Percentiles rank a stretch among this genome's conserved stretches.
These are phyloP conservation scores for Westerdykella aurantiaca DNA, from an alignment of 2,329 filamentous ascomycete genomes.

Conservation along the genomic window DNA sequence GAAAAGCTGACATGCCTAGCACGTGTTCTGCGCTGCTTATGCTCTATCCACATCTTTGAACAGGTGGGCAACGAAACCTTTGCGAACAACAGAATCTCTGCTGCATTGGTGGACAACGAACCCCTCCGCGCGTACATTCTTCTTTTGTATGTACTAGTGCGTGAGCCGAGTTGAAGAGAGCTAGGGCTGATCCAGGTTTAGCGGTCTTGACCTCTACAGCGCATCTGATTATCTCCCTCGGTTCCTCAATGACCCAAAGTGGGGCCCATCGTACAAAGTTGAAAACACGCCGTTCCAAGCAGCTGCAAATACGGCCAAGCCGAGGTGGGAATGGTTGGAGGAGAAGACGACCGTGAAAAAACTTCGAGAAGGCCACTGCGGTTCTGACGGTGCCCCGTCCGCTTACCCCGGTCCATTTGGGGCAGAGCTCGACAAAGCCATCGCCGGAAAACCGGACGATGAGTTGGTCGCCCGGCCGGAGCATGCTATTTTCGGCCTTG, in stretches of 20 bases:
- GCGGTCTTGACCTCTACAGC: conserved; percentile 29
- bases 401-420: conserved; percentile 24
- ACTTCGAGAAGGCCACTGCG: conserved; percentile 3
- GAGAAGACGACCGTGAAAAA: conserved; percentile 14
- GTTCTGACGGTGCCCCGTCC: neutral
- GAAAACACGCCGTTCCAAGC: conserved; percentile 30
- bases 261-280: conserved; percentile 27
- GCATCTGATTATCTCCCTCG: conserved; percentile 30
- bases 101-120: conserved; percentile 32
- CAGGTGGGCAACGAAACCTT: conserved; percentile 27
- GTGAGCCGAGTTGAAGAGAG: neutral
- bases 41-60: conserved; percentile 34
- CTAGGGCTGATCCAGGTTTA: conserved; percentile 3
- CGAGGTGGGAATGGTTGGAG: conserved; percentile 37
- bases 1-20: conserved; percentile 12
- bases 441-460: conserved; percentile 2
- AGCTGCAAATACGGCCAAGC: conserved; percentile 11
- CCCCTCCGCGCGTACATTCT: conserved; percentile 33
- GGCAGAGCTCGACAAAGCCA: conserved; percentile 6
- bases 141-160: conserved; percentile 22
- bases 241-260: conserved; percentile 19
- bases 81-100: conserved; percentile 36
- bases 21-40: conserved; percentile 32
- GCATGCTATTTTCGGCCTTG: conserved; percentile 18
- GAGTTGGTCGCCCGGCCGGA: conserved; percentile 16